A percentile compares a stretch with the other conserved stretches of the same genome.
Conservation (phyloP, 2,329 filamentous ascomycete genomes). For the Cercospora sojina region DNA sequence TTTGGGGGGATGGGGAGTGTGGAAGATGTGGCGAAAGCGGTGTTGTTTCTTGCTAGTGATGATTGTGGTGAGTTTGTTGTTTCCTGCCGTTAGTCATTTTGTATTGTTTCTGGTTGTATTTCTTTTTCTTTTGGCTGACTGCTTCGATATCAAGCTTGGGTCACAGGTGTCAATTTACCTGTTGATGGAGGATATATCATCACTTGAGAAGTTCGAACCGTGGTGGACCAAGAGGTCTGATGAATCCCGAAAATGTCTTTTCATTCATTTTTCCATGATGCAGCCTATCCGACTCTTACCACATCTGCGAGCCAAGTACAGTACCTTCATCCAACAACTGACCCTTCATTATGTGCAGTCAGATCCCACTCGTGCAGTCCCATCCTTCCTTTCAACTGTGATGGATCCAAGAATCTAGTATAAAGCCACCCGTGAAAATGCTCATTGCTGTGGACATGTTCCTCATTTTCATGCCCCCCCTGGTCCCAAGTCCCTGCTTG, state of each 20-base stretch:
- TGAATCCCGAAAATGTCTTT: neutral
- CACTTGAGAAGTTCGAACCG: neutral
- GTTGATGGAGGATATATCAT: constrained; percentile 15
- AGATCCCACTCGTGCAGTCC: neutral
- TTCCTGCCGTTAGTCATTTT: neutral
- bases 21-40: constrained; percentile 2
- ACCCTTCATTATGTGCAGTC: neutral
- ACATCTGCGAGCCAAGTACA: neutral
- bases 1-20: constrained; percentile 32
- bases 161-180: constrained; percentile 21
- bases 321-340: neutral
- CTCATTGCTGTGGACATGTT: neutral
- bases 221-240: neutral
- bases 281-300: neutral
- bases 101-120: no score
- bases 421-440: neutral
- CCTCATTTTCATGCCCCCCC: neutral
- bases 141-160: constrained; percentile 11
- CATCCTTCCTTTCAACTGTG: neutral
- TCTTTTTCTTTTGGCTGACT: neutral
- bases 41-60: neutral
- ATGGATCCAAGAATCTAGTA: neutral
- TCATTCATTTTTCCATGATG: neutral
- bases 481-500: neutral
- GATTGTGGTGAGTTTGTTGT: neutral